Percentiles rank a stretch among this genome's conserved stretches.
Evolutionary conservation across 768 basidiomycete genomes (phyloP).

Genomic region (Mycena leptocephala): DNA sequence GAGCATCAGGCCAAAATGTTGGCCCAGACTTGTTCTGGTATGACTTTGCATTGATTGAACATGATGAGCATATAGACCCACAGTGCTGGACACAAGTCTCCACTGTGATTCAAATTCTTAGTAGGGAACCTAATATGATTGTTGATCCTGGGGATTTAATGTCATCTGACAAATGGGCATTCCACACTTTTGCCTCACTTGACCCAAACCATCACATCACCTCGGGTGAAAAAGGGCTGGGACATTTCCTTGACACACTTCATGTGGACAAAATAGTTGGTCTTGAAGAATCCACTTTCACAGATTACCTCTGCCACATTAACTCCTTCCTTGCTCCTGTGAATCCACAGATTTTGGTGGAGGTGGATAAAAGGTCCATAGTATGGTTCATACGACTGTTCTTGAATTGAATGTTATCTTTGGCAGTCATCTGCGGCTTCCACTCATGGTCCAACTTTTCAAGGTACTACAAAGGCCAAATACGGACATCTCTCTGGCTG

Average conservation of each 20-base stretch:
- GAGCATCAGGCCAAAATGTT: not conserved
- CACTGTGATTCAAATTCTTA: too few species aligned
- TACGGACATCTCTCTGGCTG: not conserved
- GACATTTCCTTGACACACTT: not conserved
- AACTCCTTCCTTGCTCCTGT: not conserved
- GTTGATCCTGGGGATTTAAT: not conserved
- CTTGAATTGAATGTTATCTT: not conserved
- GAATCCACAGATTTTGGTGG: not conserved
- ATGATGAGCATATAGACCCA: too few species aligned
- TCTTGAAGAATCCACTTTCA: not conserved
- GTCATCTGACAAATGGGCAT: not conserved
- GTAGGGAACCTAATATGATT: not conserved
- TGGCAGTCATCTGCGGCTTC: not conserved
- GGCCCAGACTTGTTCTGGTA: too few species aligned
- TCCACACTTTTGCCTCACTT: constrained; percentile 1
- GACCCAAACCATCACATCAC: not conserved
- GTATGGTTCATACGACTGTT: not conserved
- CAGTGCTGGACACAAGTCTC: too few species aligned
- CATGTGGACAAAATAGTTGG: not conserved
- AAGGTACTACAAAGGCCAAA: not conserved
- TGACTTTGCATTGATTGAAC: too few species aligned
- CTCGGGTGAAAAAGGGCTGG: not conserved
- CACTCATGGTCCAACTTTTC: not conserved
- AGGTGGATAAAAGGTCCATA: not conserved
- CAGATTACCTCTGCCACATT: constrained; percentile 7